Evolutionary conservation across 768 basidiomycete species (phyloP), one percentile per base, ranked within the genome.

Genomic region (Xerocomellus chrysenteron): DNA sequence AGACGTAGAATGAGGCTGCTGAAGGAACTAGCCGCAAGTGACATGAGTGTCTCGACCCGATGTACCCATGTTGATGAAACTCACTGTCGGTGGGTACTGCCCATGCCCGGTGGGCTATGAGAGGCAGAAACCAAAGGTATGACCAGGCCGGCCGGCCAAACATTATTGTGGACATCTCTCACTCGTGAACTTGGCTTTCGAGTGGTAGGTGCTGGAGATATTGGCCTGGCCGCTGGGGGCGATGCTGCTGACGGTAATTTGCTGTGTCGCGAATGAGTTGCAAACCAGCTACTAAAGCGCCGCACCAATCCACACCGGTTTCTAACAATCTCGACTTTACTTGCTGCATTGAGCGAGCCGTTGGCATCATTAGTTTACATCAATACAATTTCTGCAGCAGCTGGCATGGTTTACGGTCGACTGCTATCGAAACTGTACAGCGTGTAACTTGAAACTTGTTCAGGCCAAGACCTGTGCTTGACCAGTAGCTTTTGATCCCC

Each of bases 1-100:
- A 80, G 42, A 94, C 88, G 63, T 90, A 94, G 74, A 93, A 94
- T 1, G 88, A 90, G 0, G 92, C 85, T 11, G 92, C 90, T 12
- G 90, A 83, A 21, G 89, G 88, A 42, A 82, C 89, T 91, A 55
- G 33, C 2, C 24, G 5, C 11, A 9, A n/a, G 24, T 36, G 35
- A 41, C 12, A 46, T 54, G 16, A 57, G 47, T 33, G 35, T 35
- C 44, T 42, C n/a, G 32, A 49, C 33, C 32, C 5, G 19, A 7
- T 21, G 45, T 21, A 12, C 8, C 11, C 19, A 28, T 10, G 30
- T 26, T 9, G 24, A 21, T 3, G 17, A 5, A 16, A 48, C 76
- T 62, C 50, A 83, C 83, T 66, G 41, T 81, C 75, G 35, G 74
- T 69, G 41, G 76, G 75, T 35, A 73, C 69, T 33, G 75, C 74